Evolutionary conservation across 768 basidiomycete species (phyloP), one percentile per base, ranked within the genome.

Genomic region (Mrakia blollopis): DNA sequence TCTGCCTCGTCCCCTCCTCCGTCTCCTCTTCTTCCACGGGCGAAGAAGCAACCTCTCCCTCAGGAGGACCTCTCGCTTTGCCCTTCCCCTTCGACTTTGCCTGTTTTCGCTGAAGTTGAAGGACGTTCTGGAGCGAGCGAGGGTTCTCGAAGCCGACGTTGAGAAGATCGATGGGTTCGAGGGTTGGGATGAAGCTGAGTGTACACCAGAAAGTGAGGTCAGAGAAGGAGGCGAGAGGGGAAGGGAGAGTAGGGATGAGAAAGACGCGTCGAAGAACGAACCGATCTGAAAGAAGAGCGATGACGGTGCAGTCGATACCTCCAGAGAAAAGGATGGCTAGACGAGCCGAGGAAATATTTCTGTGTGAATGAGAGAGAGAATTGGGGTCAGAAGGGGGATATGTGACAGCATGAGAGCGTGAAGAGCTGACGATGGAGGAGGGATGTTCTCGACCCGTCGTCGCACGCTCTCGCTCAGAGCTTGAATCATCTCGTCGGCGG

Each of bases 71-170:
- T 23, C 28, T 75, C 32, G 32, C 65, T 47, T 52, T 54, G 25
- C 62, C 41, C 21, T 74, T 63, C 2, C 25, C 28, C 35, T 41
- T 62, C 44, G 25, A 30, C 6, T 52, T 74, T 68, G 74, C 83
- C 47, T 71, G 69, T 7, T 47, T 47, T 28, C 23, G 69, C 47
- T 88, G 18, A 87, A 86, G 68, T 86, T 30, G 84, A 78, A 77
- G 87, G 85, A 52, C 73, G 35, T 79, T 81, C 63, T 85, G 85
- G 21, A 91, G 84, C 81, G 91, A 91, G 9, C 93, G 88, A n/a
- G 94, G 94, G 81, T 97, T 97, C 82, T 98, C 94, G 80, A 98
- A 98, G 1, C 93, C 92, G 7, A 98, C 93, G 80, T 97, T 97
- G 11, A 98, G 85, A 1, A 98, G 85, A 81, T 98, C 95, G 71